Evolutionary conservation across 305 asterid genomes (phyloP).

Genomic region (Lippia alba): DNA sequence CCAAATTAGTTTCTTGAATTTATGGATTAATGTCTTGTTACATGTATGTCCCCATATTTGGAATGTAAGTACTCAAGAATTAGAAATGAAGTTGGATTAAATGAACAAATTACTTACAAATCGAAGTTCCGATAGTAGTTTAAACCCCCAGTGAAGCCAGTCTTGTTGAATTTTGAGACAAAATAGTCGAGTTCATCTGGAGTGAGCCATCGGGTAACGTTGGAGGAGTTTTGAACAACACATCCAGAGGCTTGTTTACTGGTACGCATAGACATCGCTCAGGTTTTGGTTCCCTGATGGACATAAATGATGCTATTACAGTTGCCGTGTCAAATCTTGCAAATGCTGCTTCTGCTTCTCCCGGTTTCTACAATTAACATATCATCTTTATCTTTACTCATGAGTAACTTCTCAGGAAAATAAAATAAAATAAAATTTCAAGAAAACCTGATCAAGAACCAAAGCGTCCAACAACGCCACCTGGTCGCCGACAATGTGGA

Average conservation of each 20-base stretch:
- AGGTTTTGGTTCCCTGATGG: slow-evolving; percentile 7
- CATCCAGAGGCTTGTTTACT: background rate
- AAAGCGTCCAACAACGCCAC: slow-evolving; percentile 33
- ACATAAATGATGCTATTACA: slow-evolving; percentile 23
- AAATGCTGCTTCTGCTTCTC: slow-evolving; percentile 36
- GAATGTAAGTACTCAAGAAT: too few species aligned
- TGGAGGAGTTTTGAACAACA: background rate
- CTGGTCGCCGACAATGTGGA: slow-evolving; percentile 38
- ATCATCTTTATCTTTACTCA: too few species aligned
- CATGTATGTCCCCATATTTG: too few species aligned
- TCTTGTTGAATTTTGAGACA: slow-evolving; percentile 28
- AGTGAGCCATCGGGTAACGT: slow-evolving; percentile 33
- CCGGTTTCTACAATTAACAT: slow-evolving; percentile 22
- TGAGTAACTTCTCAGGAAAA: too few species aligned
- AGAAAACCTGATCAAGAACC: slow-evolving; percentile 34
- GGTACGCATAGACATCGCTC: slow-evolving; percentile 16
- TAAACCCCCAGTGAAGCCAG: slow-evolving; percentile 37
- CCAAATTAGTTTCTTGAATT: too few species aligned
- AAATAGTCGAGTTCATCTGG: slow-evolving; percentile 30
- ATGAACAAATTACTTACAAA: slow-evolving; percentile 22
- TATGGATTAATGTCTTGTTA: too few species aligned
- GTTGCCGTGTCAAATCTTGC: slow-evolving; percentile 6
- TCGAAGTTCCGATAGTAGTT: slow-evolving; percentile 40
- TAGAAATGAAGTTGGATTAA: slow-evolving; percentile 32
- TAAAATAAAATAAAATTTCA: too few species aligned